Percentiles rank a stretch among this genome's conserved stretches.
Evolutionary conservation across 441 rosid species (phyloP).

Genomic region (Gossypium armourianum): DNA sequence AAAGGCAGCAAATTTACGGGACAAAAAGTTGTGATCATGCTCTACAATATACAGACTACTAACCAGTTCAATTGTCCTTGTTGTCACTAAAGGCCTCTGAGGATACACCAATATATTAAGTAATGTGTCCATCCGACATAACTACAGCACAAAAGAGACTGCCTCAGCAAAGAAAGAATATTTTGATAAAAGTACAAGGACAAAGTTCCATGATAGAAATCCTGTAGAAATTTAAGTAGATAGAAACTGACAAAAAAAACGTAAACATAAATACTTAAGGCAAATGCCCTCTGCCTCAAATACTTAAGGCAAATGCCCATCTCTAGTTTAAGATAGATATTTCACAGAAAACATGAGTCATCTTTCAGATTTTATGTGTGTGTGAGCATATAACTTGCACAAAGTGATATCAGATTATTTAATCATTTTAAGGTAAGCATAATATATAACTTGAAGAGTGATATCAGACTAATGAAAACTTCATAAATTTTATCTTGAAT

Average conservation of each 20-base stretch:
- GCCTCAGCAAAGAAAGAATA: neutral
- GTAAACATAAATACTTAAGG: neutral
- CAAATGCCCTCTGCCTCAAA: neutral
- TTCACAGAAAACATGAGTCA: neutral
- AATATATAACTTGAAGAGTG: neutral
- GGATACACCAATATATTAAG: conserved; percentile 90
- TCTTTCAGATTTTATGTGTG: neutral
- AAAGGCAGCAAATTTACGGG: conserved; percentile 20
- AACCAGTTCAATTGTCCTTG: conserved; percentile 85
- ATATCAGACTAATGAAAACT: neutral
- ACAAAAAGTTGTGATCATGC: neutral
- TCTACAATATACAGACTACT: conserved; percentile 14
- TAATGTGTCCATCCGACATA: conserved; percentile 73
- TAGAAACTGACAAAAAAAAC: neutral
- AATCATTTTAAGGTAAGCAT: no score
- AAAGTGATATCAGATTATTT: neutral
- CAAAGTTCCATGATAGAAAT: neutral
- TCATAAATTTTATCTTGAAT: neutral
- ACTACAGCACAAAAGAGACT: conserved; percentile 28
- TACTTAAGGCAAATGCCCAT: neutral
- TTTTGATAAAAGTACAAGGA: neutral
- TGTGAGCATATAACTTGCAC: neutral
- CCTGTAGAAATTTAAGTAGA: neutral
- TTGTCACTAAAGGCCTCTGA: conserved; percentile 80
- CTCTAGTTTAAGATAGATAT: neutral